Evolutionary conservation across 306 rosid species (phyloP).

Genomic region (Astragalus membranaceus): DNA sequence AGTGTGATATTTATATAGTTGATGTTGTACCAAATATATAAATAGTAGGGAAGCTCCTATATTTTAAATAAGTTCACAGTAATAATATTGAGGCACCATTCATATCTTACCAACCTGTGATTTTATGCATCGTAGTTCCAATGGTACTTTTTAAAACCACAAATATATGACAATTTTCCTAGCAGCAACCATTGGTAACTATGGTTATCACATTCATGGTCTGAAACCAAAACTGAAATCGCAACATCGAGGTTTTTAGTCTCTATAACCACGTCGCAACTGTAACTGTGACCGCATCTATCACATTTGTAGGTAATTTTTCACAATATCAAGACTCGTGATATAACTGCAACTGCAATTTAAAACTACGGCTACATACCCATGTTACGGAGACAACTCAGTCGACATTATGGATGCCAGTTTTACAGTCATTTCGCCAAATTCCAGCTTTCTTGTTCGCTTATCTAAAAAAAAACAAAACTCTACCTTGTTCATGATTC

Average conservation of each 20-base stretch:
- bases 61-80: not conserved
- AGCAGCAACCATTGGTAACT: not conserved
- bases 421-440: not conserved
- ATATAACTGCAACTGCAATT: not conserved
- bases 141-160: not conserved
- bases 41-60: not conserved
- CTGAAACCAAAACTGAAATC: not conserved
- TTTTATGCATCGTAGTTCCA: not conserved
- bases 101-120: not conserved
- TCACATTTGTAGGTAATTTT: not conserved
- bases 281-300: not conserved
- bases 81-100: not conserved
- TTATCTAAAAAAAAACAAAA: too few relatives aligned
- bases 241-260: not conserved
- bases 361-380: too few relatives aligned
- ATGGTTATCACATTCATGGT: not conserved
- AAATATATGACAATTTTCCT: not conserved
- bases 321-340: not conserved
- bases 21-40: not conserved
- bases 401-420: too few relatives aligned
- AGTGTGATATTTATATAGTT: not conserved
- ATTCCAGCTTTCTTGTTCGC: too few relatives aligned
- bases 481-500: slow-evolving; percentile 15
- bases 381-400: too few relatives aligned
- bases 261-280: not conserved